Evolutionary conservation across 2,329 filamentous ascomycete species (phyloP), one percentile per base, ranked within the genome.

Genomic region (Xylaria sp.): DNA sequence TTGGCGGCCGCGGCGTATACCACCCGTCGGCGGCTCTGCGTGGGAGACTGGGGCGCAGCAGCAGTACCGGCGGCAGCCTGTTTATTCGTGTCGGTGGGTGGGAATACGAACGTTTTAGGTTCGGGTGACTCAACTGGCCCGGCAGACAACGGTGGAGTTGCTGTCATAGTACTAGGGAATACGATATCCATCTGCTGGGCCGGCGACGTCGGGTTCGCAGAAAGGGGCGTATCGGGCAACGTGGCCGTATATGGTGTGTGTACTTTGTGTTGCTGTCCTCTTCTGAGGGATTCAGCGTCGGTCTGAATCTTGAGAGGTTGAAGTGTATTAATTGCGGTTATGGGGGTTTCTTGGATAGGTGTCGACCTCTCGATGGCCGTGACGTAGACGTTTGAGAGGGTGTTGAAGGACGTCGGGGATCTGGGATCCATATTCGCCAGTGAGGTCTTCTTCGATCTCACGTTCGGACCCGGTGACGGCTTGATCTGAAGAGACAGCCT

Each of bases 331-430:
- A 82, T 80, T 48, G 80, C 77, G 2, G 77, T 80, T 44, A 80
- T 65, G 7, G 80, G 76, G 37, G 78, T 76, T 29, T 75, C 67
- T 39, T 76, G 75, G 34, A 73, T 63, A 2, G 81, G 78, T 1
- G 81, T 79, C 22, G 81, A 78, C 56, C 82, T 79, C 69, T 85
- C 83, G 48, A 87, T 85, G 56, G 84, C 81, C 2, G 81, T 82
- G 21, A 81, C 79, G 64, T 87, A 87, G 56, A 84, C 80, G 70
- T 87, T 87, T 49, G 84, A 85, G 38, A 87, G 76, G 2, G 85
- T 87, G 70, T 87, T 87, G 72, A 86, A 86, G 19, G 83, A 75
- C 1, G 85, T 87, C 2, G 83, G 82, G 26, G 84, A 85, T 53
- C 76, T 80, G 24, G 82, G 79, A 61, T 86, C 79, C 38, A 81